Conservation (phyloP, 768 basidiomycete species). For the Russula earlei region DNA sequence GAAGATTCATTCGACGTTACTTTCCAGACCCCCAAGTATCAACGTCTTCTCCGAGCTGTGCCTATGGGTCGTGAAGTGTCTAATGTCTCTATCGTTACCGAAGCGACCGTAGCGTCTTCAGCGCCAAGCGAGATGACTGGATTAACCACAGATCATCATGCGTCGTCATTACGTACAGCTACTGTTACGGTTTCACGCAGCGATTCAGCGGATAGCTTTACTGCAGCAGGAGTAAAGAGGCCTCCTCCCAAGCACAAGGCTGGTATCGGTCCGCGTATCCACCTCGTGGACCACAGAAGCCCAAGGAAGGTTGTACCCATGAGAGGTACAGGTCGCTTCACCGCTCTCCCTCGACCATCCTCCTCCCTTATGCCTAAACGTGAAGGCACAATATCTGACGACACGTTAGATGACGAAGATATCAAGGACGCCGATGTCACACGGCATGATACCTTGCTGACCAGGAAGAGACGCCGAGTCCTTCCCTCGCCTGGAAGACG, state of each 20-base stretch:
- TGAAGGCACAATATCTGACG: conserved; percentile 14
- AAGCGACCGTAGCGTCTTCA: conserved; percentile 21
- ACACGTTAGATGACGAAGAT: conserved; percentile 17
- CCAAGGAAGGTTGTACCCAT: not conserved
- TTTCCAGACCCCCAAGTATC: conserved; percentile 48
- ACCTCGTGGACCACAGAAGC: not conserved
- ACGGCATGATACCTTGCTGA: not conserved
- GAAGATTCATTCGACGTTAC: conserved; percentile 63
- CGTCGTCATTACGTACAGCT: conserved; percentile 25
- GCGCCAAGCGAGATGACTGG: conserved; percentile 21
- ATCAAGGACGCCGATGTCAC: not conserved
- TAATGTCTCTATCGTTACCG: conserved; percentile 15
- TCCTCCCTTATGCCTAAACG: conserved; percentile 1
- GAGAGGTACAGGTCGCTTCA: conserved; percentile 4
- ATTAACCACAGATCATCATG: conserved; percentile 26
- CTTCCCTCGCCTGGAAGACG: not conserved
- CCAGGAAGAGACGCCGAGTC: conserved; percentile 17
- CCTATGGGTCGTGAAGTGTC: conserved; percentile 18
- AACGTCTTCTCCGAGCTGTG: conserved; percentile 20
- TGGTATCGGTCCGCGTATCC: conserved; percentile 9
- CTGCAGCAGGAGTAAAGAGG: conserved; percentile 24
- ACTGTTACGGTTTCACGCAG: conserved; percentile 22
- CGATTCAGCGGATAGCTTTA: conserved; percentile 18
- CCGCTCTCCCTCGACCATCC: conserved; percentile 1
- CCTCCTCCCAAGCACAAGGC: conserved; percentile 18